Evolutionary conservation across 2,329 filamentous ascomycete species (phyloP).

Genomic region (Epichloe festucae): DNA sequence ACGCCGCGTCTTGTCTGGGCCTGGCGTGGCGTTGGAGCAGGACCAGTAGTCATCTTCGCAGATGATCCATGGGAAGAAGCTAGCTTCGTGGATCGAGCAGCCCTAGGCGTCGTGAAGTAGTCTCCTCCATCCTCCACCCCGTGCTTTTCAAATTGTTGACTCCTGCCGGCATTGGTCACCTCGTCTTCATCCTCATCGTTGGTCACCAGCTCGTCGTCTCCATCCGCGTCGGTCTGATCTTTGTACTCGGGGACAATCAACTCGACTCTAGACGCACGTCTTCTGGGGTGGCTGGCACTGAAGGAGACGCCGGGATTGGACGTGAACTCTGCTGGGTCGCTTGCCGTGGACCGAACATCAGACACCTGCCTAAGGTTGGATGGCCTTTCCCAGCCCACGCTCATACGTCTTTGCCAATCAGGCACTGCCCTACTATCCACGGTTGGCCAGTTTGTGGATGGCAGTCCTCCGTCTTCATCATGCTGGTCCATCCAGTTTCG

Average conservation of each 20-base stretch:
- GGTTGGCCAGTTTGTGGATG: constrained; percentile 35
- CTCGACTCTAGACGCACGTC: constrained; percentile 27
- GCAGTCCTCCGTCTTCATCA: constrained; percentile 35
- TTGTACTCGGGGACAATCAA: constrained; percentile 28
- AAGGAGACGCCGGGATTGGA: constrained; percentile 33
- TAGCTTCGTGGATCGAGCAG: constrained; percentile 26
- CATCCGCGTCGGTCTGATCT: constrained; percentile 68
- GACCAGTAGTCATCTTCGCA: constrained; percentile 12
- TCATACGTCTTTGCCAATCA: constrained; percentile 40
- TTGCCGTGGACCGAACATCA: constrained; percentile 46
- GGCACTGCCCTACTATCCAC: constrained; percentile 31
- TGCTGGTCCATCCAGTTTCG: constrained; percentile 80
- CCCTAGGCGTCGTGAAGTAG: constrained; percentile 42
- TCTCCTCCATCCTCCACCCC: constrained; percentile 26
- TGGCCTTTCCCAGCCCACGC: constrained; percentile 34
- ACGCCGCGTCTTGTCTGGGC: constrained; percentile 24
- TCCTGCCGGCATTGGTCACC: constrained; percentile 27
- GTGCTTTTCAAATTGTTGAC: constrained; percentile 14
- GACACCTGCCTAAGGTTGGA: constrained; percentile 37
- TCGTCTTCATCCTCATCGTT: constrained; percentile 59
- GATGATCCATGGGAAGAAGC: constrained; percentile 22
- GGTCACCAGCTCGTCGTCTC: constrained; percentile 79
- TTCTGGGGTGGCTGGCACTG: constrained; percentile 11
- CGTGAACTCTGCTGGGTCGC: constrained; percentile 50
- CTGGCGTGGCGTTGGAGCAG: constrained; percentile 21